Base-by-base conservation (phyloP, 1,139 yeast genomes). In the Candida gigantensis region DNA sequence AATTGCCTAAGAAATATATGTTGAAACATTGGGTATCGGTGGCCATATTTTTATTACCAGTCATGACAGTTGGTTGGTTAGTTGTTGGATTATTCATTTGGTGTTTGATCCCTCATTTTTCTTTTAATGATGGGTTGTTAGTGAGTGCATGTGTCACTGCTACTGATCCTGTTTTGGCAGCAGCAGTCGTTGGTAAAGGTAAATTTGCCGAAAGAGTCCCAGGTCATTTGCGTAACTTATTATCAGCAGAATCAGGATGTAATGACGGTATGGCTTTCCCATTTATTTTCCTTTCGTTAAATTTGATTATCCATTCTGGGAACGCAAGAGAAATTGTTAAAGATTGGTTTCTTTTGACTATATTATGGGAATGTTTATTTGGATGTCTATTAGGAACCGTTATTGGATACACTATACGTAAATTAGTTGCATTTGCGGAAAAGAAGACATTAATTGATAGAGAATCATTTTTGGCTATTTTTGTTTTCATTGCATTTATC, bases 261-360 rank as follows among this genome's bases (percentile, higher is more conserved):
- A 92, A 92, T 60, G 98, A 92, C 56, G 98, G 98, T 37, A 86
- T 92, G 94, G 97, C 98, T 0, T 90, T 89, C 57, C 98, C 98
- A 1, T 92, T 92, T 56, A 87, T 89, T 28, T 89, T 73, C 51
- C 65, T 90, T 35, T 82, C 96, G 1, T 58, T 89, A 37, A 74
- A 82, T 52, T 58, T 89, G 32, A 79, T 89, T 36, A 59, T 80
- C 15, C 81, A 87, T 54, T 69, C 74, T 5, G 89, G 89, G 3
- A 58, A 86, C 35, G 73, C 81, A 1, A 73, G 77, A 2, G 81
- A 78, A 45, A 85, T 90, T 46, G 79, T 90, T 20, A 82, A 83
- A 55, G 85, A 92, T 45, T 92, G 96, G 94, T 71, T 92, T 39
- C 73, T 84, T 42, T 66, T 83, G 30, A 86, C 96, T 2, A 75